These are phyloP conservation scores for Ophiostoma novo-ulmi DNA, from an alignment of 2,329 filamentous ascomycete genomes.

Conservation along the genomic window DNA sequence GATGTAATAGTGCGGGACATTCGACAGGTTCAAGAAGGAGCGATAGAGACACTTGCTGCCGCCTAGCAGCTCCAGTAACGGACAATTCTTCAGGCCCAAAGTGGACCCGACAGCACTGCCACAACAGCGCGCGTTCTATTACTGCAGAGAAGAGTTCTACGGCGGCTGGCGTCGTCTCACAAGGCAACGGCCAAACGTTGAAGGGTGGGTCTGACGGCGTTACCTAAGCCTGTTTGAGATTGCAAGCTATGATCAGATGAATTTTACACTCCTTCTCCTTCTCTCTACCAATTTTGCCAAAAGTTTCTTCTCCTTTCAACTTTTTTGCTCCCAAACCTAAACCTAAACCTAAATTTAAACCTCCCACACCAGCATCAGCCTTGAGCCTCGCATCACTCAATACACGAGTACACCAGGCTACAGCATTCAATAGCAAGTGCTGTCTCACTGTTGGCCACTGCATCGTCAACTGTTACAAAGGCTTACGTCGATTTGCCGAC, in stretches of 20 bases:
- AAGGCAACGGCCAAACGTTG: slow-evolving; percentile 3
- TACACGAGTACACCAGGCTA: neutral
- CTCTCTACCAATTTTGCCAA: neutral
- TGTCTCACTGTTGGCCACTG: neutral
- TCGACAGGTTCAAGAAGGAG: neutral
- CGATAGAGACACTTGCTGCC: neutral
- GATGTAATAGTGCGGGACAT: slow-evolving; percentile 13
- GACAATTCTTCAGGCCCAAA: neutral
- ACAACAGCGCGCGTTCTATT: slow-evolving; percentile 11
- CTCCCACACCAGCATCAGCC: neutral
- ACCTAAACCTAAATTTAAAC: neutral
- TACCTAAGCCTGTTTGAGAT: neutral
- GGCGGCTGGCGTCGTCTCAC: neutral
- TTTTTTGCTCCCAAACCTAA: neutral
- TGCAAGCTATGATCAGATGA: neutral
- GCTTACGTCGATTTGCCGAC: neutral
- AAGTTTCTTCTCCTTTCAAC: slow-evolving; percentile 3
- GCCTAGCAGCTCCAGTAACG: neutral
- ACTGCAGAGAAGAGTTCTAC: neutral
- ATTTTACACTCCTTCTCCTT: neutral
- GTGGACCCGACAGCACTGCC: slow-evolving; percentile 8
- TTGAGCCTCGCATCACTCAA: neutral
- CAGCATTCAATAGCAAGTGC: slow-evolving; percentile 1
- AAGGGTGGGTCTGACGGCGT: neutral
- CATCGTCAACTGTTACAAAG: neutral